These are phyloP conservation scores for Xylaria telfairii DNA, from an alignment of 495 filamentous ascomycete species.

Conservation along the genomic window DNA sequence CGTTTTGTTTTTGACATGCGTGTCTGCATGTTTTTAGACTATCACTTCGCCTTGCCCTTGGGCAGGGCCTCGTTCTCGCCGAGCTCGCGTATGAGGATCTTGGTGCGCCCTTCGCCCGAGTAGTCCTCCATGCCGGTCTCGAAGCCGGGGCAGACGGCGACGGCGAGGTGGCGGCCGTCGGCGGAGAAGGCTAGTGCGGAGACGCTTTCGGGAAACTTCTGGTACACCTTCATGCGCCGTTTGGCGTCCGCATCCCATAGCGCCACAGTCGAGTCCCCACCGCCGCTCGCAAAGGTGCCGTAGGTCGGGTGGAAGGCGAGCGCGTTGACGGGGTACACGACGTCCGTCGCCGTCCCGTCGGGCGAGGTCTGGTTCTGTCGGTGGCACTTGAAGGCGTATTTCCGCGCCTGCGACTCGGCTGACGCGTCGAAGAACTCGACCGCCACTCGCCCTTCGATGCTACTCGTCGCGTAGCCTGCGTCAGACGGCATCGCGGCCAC, in stretches of 20 bases:
- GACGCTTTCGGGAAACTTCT: conserved; percentile 78
- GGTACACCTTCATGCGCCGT: conserved; percentile 88
- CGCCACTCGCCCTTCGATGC: conserved; percentile 91
- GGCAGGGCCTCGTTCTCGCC: conserved; percentile 87
- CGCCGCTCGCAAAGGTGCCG: conserved; percentile 91
- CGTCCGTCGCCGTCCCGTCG: conserved; percentile 59
- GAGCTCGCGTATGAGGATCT: conserved; percentile 81
- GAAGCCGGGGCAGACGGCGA: conserved; percentile 87
- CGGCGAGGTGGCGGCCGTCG: conserved; percentile 82
- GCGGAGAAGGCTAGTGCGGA: conserved; percentile 75
- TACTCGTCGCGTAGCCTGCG: conserved; percentile 84
- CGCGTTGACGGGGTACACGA: conserved; percentile 95
- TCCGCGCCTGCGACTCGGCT: conserved; percentile 80
- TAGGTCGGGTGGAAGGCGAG: conserved; percentile 89
- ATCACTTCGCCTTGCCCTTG: conserved; percentile 67
- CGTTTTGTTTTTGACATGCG: not conserved
- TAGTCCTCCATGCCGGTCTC: conserved; percentile 88
- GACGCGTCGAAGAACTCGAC: conserved; percentile 97
- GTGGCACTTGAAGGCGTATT: conserved; percentile 99
- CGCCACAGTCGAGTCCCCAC: conserved; percentile 92
- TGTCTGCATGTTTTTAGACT: not conserved
- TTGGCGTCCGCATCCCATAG: conserved; percentile 95
- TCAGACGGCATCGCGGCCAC: conserved; percentile 98
- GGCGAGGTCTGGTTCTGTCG: conserved; percentile 59
- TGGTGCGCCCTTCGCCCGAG: conserved; percentile 69